A percentile compares a stretch with the other conserved stretches of the same genome.
phyloP scores from a whole-genome alignment of 306 rosid species.

The Herpetospermum pedunculosum region DNA sequence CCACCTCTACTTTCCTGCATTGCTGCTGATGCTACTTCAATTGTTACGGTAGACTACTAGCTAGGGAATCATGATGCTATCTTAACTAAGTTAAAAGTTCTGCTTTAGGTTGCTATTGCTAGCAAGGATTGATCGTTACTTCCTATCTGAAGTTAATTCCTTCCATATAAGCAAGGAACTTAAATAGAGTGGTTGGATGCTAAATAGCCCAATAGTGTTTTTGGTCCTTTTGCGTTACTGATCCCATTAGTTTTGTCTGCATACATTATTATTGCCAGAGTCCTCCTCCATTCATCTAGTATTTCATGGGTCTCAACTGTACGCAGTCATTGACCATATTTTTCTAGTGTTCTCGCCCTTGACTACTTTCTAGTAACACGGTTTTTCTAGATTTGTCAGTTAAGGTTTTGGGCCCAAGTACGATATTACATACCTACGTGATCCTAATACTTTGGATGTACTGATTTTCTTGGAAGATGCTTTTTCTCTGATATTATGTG shows the following conservation, averaged over 20 bases:
- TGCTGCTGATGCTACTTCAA: too few relatives aligned
- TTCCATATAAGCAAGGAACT: not conserved
- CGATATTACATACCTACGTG: not conserved
- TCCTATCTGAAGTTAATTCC: not conserved
- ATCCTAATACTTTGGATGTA: not conserved
- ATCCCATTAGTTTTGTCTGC: not conserved
- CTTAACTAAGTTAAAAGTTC: not conserved
- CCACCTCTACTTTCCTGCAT: too few relatives aligned
- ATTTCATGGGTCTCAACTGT: not conserved
- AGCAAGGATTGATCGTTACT: not conserved
- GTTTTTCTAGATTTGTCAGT: not conserved
- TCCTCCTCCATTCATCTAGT: not conserved
- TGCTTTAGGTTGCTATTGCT: not conserved
- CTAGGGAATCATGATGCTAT: not conserved
- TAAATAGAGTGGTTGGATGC: not conserved
- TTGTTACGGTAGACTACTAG: not conserved
- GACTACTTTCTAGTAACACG: not conserved
- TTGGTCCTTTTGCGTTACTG: not conserved
- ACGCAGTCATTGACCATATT: not conserved
- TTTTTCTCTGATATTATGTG: not conserved
- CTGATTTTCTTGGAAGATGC: not conserved
- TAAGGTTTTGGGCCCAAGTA: not conserved
- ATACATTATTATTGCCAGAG: not conserved
- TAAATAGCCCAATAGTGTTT: not conserved
- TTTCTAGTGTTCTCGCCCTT: not conserved